Base-by-base conservation (phyloP, 1,139 yeast species). In the Geotrichum citri-aurantii region DNA sequence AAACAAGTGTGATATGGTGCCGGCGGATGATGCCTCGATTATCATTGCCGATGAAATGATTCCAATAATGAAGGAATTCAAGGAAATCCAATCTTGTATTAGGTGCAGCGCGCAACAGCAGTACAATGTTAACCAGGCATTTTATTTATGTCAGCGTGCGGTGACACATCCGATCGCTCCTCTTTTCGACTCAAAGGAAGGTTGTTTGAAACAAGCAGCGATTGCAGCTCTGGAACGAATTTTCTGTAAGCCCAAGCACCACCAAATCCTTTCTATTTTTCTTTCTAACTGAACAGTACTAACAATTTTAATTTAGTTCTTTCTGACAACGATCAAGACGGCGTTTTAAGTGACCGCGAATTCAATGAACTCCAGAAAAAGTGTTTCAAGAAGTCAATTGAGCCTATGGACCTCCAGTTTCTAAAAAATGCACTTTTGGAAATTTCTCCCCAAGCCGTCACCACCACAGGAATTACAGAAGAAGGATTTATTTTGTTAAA, bases 141-240 rank as follows among this genome's bases (percentile, higher is more conserved):
- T 92, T 67, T 93, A 93, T 70, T 74, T 93, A 29, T 93, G 99
- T 68, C 96, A 91, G 71, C 73, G 97, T 59, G 92, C 98, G 0
- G 89, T 92, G 0, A 86, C 93, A 0, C 92, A 88, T 69, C 99
- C 99, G 0, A 80, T 93, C n/a, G 85, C 97, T 0, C 99, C 99
- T 0, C 72, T 93, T 24, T 93, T 86, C 68, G 98, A 93, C 71
- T 85, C 96, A n/a, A 90, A 91, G 66, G 92, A 87, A 63, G 93
- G 95, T 0, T 81, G 78, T 56, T 74, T 93, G 64, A 93, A 92
- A 68, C 91, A 91, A 0, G 79, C 85, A 3, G 92, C 96, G 0
- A 77, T 83, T 0, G 78, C 80, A 1, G 98, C 98, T 0, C 76
- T 93, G 57, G 82, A 83, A 62, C 75, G 99, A 60, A 83, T 93